Base-by-base conservation (phyloP, 1,284 basidiomycete species). In the Apiotrichum gamsii region DNA sequence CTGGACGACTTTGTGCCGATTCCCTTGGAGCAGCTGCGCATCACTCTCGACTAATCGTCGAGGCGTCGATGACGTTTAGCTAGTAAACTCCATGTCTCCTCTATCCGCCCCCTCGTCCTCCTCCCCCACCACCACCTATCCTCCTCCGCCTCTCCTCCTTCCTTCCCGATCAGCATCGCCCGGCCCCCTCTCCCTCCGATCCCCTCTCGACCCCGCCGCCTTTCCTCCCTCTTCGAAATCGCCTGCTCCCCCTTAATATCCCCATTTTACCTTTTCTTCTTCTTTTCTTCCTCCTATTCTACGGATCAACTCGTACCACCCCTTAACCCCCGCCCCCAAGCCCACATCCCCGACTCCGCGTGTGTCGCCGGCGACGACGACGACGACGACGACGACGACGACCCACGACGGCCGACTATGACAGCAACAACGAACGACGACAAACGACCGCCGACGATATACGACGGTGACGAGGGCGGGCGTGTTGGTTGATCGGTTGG, bases 1-100 rank as follows among this genome's bases (percentile, higher is more conserved):
- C 75, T 98, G 67, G 84, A 95, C 72, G 82, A 81, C 64, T 96
- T 97, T 78, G 84, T 84, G 70, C 89, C 89, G 72, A 91, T 94
- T 85, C 90, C 89, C 71, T 76, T 89, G 74, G 89, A 94, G 72
- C 82, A 91, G 74, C 75, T 94, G 76, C 84, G 83, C 76, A 89
- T 93, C 75, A 82, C 83, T 72, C 79, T 93, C 75, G 89, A 93
- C 74, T 54, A 42, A 44, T 43, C 28, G 24, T 8, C 39, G 13
- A 35, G 33, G 10, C 31, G n/a, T 40, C 32, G 41, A 47, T 28
- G 25, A 11, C 25, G 25, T 6, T 6, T 28, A 28, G 11, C n/a
- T n/a, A n/a, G n/a, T n/a, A n/a, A n/a, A n/a, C n/a, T n/a, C n/a
- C n/a, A n/a, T n/a, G n/a, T n/a, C n/a, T n/a, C n/a, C n/a, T n/a